Percentiles rank a stretch among this genome's conserved stretches.
phyloP scores from a whole-genome alignment of 257 asterid species.

The Solanum bukasovii region DNA sequence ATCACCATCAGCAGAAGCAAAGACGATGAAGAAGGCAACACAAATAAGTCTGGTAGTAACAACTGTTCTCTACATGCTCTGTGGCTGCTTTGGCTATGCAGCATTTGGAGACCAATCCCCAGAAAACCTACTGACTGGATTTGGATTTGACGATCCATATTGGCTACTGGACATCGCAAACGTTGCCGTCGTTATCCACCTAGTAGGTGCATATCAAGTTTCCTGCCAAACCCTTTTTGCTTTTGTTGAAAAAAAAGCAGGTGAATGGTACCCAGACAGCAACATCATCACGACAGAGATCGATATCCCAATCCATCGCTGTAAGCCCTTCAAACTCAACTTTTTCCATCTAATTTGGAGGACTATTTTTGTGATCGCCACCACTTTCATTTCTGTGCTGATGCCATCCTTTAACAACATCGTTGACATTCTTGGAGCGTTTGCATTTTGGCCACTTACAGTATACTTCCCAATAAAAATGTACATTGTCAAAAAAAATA shows the following conservation, averaged over 20 bases:
- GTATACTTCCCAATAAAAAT: too few species aligned
- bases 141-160: too few species aligned
- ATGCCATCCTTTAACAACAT: neutral
- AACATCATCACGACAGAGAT: neutral
- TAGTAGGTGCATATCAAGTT: conserved; percentile 2
- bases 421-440: neutral
- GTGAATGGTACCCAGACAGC: conserved; percentile 1
- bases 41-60: too few species aligned
- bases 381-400: neutral
- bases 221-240: conserved; percentile 15
- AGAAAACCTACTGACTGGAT: conserved; percentile 9
- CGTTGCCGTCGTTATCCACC: neutral
- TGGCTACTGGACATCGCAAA: too few species aligned
- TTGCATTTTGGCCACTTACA: too few species aligned
- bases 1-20: conserved; percentile 10
- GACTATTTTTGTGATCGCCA: too few species aligned
- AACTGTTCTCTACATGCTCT: neutral
- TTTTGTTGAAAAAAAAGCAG: conserved; percentile 5
- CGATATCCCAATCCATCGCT: neutral
- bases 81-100: neutral
- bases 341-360: neutral
- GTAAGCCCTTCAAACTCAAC: neutral
- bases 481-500: too few species aligned
- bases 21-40: neutral
- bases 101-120: neutral